Base-by-base conservation (phyloP, 1,284 basidiomycete genomes). In the Coniferiporia weirii region DNA sequence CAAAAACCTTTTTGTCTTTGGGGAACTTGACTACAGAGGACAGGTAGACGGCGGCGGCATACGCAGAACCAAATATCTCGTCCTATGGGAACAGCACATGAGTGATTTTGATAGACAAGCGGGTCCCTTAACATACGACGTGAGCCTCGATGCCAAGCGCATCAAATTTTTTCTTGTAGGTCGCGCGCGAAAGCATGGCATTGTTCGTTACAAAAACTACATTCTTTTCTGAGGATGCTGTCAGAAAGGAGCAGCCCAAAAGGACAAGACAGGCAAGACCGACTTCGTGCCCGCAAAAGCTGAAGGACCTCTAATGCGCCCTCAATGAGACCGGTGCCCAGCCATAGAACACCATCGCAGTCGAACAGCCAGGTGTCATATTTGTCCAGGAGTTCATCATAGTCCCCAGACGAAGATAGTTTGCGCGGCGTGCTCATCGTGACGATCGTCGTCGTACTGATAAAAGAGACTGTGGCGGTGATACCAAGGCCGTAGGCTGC, bases 191-290 rank as follows among this genome's bases (percentile, higher is more conserved):
- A 75, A 96, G 95, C 52, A 89, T 94, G n/a, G 96, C 96, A 70
- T 98, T 99, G 76, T 98, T 98, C 34, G 95, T 98, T 43, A 98
- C 95, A 71, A 98, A 99, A 44, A 98, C 77, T 54, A 99, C 77
- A 61, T 84, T 83, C 78, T 98, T 99, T 56, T 89, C 92, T 87
- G 68, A 27, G 57, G 53, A 52, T 36, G 46, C 36, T 53, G 45
- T 22, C 38, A 51, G 35, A 43, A 34, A 50, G 45, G 44, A 5
- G 13, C 4, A 56, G n/a, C 22, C 34, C 50, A 36, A 34, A 17
- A 34, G 35, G 27, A 27, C 27, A 27, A 5, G 27, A 27, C 12
- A 58, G 17, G 12, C 27, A 46, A 19, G 56, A 75, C 85, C 64
- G 72, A 87, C 89, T 83, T 71, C 77, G 78, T 60, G 75, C 75